phyloP scores from a whole-genome alignment of 192 early-diverging fungal species.

The Backusella morwellensis region DNA sequence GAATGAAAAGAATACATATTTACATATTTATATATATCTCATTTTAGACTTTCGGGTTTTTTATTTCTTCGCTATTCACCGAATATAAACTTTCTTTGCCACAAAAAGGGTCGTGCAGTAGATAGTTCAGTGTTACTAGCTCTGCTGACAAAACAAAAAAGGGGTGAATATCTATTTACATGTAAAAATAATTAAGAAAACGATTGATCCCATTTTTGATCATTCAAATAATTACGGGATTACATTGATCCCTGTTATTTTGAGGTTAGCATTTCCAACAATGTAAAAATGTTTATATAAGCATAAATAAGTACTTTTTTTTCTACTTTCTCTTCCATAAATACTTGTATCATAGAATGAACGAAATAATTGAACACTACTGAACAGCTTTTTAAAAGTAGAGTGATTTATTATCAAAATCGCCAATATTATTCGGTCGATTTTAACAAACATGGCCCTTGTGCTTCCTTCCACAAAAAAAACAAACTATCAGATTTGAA shows the following conservation, averaged over 20 bases:
- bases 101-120: neutral
- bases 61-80: neutral
- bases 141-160: slow-evolving; percentile 3
- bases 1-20: neutral
- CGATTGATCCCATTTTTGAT: neutral
- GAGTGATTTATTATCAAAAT: neutral
- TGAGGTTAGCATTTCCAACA: neutral
- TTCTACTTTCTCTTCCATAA: neutral
- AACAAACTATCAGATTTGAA: neutral
- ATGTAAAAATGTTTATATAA: neutral
- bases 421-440: neutral
- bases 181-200: neutral
- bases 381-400: neutral
- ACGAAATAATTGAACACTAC: neutral
- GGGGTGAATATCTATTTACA: neutral
- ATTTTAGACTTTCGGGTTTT: neutral
- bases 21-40: neutral
- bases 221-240: neutral
- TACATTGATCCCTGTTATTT: neutral
- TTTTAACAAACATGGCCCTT: neutral
- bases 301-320: neutral
- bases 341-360: neutral
- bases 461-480: neutral
- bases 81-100: neutral
- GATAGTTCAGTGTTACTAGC: neutral